Evolutionary conservation across 2,329 filamentous ascomycete species (phyloP).

Genomic region (Pseudopithomyces maydicus): DNA sequence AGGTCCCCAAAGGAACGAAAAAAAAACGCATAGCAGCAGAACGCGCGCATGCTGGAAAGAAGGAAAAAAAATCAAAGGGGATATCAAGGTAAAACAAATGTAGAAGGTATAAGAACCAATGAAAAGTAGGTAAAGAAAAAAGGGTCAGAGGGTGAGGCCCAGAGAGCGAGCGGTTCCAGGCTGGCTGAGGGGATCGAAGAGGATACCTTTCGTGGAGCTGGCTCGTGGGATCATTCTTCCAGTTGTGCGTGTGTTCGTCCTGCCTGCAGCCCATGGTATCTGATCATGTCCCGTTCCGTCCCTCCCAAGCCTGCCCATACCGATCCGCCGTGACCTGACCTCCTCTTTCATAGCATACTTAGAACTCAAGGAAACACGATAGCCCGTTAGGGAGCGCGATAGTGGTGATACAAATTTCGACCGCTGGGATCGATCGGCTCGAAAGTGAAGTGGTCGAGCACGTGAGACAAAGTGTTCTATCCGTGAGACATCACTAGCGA

Average conservation of each 20-base stretch:
- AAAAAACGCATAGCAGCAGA: neutral
- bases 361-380: neutral
- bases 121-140: neutral
- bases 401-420: slow-evolving; percentile 1
- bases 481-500: slow-evolving; percentile 32
- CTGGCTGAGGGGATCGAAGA: neutral
- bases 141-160: neutral
- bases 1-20: neutral
- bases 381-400: neutral
- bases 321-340: neutral
- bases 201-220: neutral
- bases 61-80: slow-evolving; percentile 1
- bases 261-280: neutral
- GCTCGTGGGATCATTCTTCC: neutral
- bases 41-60: neutral
- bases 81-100: slow-evolving; percentile 10
- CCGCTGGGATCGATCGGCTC: neutral
- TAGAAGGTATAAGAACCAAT: slow-evolving; percentile 1
- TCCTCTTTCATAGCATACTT: neutral
- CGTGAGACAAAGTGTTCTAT: neutral
- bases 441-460: neutral
- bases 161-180: neutral
- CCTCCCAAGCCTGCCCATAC: neutral
- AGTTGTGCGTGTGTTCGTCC: neutral
- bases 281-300: neutral